These are phyloP conservation scores for Dendrobium officinale DNA, from an alignment of 106 monocot genomes.

Conservation along the genomic window DNA sequence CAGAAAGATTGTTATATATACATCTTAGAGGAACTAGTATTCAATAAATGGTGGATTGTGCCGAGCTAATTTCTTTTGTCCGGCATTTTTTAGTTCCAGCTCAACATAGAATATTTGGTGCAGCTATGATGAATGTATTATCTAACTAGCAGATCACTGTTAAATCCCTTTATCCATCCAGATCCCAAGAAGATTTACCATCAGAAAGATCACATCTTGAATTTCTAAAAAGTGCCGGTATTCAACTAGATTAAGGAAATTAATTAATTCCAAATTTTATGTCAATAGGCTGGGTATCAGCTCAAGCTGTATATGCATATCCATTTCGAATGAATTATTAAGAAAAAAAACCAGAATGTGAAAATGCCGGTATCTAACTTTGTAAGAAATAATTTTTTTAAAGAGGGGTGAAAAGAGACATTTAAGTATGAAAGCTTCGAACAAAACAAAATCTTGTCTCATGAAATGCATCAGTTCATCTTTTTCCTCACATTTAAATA, in stretches of 20 bases:
- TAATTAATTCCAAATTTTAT: conserved; percentile 14
- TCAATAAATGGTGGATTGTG: background rate
- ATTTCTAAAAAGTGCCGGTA: background rate
- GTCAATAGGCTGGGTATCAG: conserved; percentile 19
- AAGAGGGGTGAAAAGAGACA: too few relatives aligned
- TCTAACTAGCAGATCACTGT: background rate
- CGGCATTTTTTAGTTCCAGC: background rate
- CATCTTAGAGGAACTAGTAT: background rate
- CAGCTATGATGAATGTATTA: background rate
- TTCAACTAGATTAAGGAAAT: conserved; percentile 6
- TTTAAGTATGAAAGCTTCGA: too few relatives aligned
- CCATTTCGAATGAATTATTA: conserved; percentile 59
- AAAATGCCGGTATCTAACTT: too few relatives aligned
- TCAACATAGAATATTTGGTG: background rate
- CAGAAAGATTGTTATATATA: background rate
- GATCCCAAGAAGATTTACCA: background rate
- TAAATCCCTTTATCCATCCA: background rate
- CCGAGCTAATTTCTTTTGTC: background rate
- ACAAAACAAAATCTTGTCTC: too few relatives aligned
- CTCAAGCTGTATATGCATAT: conserved; percentile 35
- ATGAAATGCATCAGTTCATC: too few relatives aligned
- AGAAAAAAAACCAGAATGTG: conserved; percentile 37
- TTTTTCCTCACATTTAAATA: too few relatives aligned
- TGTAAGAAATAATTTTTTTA: too few relatives aligned
- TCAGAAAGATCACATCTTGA: conserved; percentile 9